These are phyloP conservation scores for Triticum monococcum DNA, from an alignment of 176 grass and related monocot species.

Conservation along the genomic window DNA sequence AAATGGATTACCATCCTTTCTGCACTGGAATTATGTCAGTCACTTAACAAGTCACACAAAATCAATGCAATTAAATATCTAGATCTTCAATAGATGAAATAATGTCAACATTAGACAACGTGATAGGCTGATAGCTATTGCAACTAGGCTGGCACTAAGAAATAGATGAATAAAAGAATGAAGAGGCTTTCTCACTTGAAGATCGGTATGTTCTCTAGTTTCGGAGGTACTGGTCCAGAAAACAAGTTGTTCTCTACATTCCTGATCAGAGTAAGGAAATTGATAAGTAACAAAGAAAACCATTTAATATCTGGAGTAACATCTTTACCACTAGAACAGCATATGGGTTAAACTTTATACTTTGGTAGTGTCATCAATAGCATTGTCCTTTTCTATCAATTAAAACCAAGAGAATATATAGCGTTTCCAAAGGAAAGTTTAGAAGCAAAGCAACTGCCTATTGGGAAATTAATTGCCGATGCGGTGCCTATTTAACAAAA, in stretches of 20 bases:
- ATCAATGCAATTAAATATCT: constrained; percentile 16
- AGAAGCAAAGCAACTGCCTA: background rate
- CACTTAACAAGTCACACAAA: constrained; percentile 23
- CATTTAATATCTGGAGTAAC: background rate
- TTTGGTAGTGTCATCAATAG: background rate
- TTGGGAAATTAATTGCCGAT: constrained; percentile 16
- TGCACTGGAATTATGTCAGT: constrained; percentile 47
- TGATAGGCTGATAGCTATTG: background rate
- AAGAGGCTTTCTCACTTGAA: constrained; percentile 79
- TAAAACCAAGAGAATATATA: background rate
- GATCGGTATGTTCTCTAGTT: constrained; percentile 70
- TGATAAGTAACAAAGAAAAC: constrained; percentile 18
- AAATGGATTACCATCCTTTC: constrained; percentile 98
- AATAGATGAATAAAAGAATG: constrained; percentile 24
- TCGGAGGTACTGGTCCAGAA: constrained; percentile 80
- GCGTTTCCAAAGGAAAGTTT: background rate
- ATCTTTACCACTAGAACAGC: background rate
- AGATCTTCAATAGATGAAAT: background rate
- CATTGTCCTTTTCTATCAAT: background rate
- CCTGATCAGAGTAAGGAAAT: constrained; percentile 49
- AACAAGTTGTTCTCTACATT: constrained; percentile 97
- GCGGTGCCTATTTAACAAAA: background rate
- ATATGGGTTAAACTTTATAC: background rate
- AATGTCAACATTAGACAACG: background rate
- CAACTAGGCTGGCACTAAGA: background rate